phyloP scores from a whole-genome alignment of 108 stramenopile species.

The Cyclotella sp. region DNA sequence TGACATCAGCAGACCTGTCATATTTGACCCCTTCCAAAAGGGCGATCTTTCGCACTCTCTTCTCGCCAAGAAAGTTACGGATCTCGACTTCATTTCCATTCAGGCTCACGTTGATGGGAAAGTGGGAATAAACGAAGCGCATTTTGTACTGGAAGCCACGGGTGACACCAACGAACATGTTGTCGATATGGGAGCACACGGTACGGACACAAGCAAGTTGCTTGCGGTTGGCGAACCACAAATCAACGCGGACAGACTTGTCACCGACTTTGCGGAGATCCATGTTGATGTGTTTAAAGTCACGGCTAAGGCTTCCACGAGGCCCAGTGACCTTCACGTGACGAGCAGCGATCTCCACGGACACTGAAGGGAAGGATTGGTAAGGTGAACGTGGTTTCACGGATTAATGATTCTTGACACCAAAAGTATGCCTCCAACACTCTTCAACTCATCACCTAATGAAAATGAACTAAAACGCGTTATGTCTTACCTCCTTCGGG shows the following conservation, averaged over 20 bases:
- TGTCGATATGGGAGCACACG: constrained; percentile 98
- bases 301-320: constrained; percentile 90
- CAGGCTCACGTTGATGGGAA: constrained; percentile 98
- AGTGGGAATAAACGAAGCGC: constrained; percentile 99
- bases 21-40: constrained; percentile 94
- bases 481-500: constrained; percentile 70
- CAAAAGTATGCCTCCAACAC: no score
- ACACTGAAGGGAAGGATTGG: constrained; percentile 60
- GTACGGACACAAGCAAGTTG: constrained; percentile 97
- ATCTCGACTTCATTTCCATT: constrained; percentile 92
- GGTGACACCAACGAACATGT: constrained; percentile 99
- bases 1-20: constrained; percentile 92
- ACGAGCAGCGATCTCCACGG: constrained; percentile 87
- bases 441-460: no score
- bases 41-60: constrained; percentile 92
- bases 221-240: constrained; percentile 99
- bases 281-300: constrained; percentile 96
- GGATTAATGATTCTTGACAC: no score
- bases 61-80: constrained; percentile 99
- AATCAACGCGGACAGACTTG: constrained; percentile 89
- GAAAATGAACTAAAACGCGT: no score
- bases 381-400: constrained; percentile 3
- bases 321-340: constrained; percentile 92
- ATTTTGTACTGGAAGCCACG: constrained; percentile 99
- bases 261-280: constrained; percentile 73